Percentiles rank a stretch among this genome's conserved stretches.
phyloP scores from a whole-genome alignment of 177 flowering plant genomes.

The Telopea speciosissima region DNA sequence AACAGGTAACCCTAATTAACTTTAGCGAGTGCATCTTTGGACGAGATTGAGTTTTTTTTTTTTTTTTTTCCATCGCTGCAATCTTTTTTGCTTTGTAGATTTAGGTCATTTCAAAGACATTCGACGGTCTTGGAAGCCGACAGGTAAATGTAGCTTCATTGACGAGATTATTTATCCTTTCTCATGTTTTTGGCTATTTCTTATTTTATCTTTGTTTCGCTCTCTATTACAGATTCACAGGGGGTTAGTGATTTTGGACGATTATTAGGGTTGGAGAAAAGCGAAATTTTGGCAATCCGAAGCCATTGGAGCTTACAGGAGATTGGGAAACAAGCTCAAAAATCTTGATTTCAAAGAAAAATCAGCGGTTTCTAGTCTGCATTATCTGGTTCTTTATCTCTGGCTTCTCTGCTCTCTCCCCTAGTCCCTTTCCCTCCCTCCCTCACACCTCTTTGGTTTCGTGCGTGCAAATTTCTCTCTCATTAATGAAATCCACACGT shows the following conservation, averaged over 20 bases:
- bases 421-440: neutral
- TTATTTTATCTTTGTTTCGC: neutral
- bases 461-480: neutral
- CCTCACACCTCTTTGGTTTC: neutral
- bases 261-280: constrained; percentile 19
- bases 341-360: constrained; percentile 33
- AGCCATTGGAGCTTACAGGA: constrained; percentile 46
- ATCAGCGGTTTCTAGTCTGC: constrained; percentile 34
- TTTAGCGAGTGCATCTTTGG: neutral
- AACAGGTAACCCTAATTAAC: constrained; percentile 27
- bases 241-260: constrained; percentile 20
- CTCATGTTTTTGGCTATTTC: neutral
- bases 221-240: constrained; percentile 11
- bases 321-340: constrained; percentile 12
- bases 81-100: constrained; percentile 27
- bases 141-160: constrained; percentile 28
- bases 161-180: constrained; percentile 1
- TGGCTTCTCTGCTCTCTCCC: too few relatives aligned
- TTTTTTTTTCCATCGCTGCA: neutral
- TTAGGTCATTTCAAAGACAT: constrained; percentile 42
- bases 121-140: constrained; percentile 14
- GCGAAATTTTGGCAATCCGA: constrained; percentile 39
- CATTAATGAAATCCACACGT: neutral
- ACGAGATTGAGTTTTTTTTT: too few relatives aligned
- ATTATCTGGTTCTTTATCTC: constrained; percentile 1